Percentiles rank a stretch among this genome's conserved stretches.
Evolutionary conservation across 371 early-diverging fungal genomes (phyloP).

Genomic region (Mortierella sp.): DNA sequence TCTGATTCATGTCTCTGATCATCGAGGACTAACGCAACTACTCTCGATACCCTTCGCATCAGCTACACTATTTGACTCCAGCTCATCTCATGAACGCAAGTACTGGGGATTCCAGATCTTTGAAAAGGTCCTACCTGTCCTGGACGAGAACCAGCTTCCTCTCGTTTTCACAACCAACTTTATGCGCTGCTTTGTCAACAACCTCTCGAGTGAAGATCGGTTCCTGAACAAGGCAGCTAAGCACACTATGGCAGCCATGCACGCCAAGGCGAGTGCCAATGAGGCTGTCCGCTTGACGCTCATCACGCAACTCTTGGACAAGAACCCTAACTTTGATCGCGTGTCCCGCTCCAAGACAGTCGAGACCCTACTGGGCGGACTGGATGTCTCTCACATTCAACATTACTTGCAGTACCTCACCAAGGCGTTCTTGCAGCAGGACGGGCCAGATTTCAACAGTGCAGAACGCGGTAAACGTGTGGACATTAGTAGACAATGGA

Average conservation of each 20-base stretch:
- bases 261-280: conserved; percentile 61
- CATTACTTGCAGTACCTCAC: conserved; percentile 80
- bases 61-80: conserved; percentile 77
- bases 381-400: conserved; percentile 75
- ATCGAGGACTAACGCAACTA: neutral
- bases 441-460: conserved; percentile 26
- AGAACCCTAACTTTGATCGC: conserved; percentile 78
- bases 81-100: conserved; percentile 84
- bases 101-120: conserved; percentile 90
- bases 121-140: conserved; percentile 71
- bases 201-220: conserved; percentile 76
- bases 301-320: conserved; percentile 78
- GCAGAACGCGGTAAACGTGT: conserved; percentile 52
- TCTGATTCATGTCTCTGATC: neutral
- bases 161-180: conserved; percentile 84
- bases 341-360: conserved; percentile 82
- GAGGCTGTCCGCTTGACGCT: conserved; percentile 73
- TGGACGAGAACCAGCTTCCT: conserved; percentile 73
- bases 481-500: conserved; percentile 79
- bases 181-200: conserved; percentile 85
- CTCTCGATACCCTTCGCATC: neutral
- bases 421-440: conserved; percentile 66
- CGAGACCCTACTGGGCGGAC: conserved; percentile 74
- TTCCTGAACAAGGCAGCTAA: conserved; percentile 82
- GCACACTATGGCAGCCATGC: conserved; percentile 61